These are phyloP conservation scores for Plantago coronopus DNA, from an alignment of 305 asterid genomes.

Conservation along the genomic window DNA sequence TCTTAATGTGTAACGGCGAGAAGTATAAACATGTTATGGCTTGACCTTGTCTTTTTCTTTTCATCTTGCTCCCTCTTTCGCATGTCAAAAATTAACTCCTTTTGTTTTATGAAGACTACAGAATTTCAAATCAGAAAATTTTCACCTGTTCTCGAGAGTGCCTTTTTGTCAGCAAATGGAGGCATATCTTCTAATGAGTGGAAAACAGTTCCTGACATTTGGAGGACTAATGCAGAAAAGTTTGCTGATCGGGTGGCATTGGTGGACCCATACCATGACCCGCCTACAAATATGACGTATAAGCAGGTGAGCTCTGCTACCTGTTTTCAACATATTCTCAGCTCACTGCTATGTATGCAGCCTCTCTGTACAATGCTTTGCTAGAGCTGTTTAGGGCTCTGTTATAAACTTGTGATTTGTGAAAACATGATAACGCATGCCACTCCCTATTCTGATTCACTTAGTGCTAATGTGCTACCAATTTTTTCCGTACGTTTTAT, in stretches of 20 bases:
- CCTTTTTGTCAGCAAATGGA: constrained; percentile 39
- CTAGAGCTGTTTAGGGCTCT: not conserved
- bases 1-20: not conserved
- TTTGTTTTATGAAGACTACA: constrained; percentile 41
- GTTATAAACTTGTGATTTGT: not conserved
- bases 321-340: constrained; percentile 2
- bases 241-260: constrained; percentile 75
- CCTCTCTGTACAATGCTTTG: not conserved
- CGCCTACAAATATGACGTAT: constrained; percentile 76
- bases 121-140: constrained; percentile 58
- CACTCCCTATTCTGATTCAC: not conserved
- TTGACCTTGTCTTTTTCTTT: not conserved
- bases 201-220: constrained; percentile 87
- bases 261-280: constrained; percentile 82
- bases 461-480: too few species aligned
- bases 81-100: not conserved
- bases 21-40: not conserved
- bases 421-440: not conserved
- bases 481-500: not conserved
- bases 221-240: constrained; percentile 83
- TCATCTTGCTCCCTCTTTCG: too few species aligned
- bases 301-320: constrained; percentile 48
- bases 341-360: constrained; percentile 1
- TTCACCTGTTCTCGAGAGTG: constrained; percentile 69
- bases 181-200: constrained; percentile 52